Conservation (phyloP, 805 yeast genomes). For the Ogataea salicorniae region DNA sequence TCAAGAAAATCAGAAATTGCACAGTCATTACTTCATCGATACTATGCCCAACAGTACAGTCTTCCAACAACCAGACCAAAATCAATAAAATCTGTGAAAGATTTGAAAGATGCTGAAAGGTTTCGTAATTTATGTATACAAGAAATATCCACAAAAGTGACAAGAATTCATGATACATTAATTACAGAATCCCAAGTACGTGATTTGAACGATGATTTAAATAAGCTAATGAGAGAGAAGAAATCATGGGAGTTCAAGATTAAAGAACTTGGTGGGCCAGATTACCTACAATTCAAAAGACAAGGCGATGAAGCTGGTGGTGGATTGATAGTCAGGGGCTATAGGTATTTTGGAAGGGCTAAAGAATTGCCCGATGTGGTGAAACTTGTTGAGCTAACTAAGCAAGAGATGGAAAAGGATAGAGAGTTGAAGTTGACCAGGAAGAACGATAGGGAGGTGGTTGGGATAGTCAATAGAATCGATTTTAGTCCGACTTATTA, state of each 20-base stretch:
- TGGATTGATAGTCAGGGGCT: constrained; percentile 40
- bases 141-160: constrained; percentile 58
- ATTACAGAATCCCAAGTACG: constrained; percentile 59
- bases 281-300: constrained; percentile 36
- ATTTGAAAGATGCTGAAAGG: constrained; percentile 60
- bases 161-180: constrained; percentile 57
- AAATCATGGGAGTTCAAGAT: constrained; percentile 77
- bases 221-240: constrained; percentile 61
- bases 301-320: not conserved
- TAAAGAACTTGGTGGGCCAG: constrained; percentile 67
- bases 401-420: constrained; percentile 17
- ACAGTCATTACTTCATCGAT: constrained; percentile 62
- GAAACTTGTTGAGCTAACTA: constrained; percentile 35
- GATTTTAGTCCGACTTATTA: constrained; percentile 32
- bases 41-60: constrained; percentile 55
- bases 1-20: constrained; percentile 75
- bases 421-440: constrained; percentile 11
- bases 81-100: constrained; percentile 45
- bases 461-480: not conserved
- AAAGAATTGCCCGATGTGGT: constrained; percentile 71
- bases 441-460: constrained; percentile 6
- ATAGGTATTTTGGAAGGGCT: constrained; percentile 80
- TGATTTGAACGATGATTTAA: constrained; percentile 70
- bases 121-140: constrained; percentile 58
- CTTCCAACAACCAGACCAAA: constrained; percentile 49